Percentiles rank a stretch among this genome's conserved stretches.
Conservation (phyloP, 2,329 filamentous ascomycete genomes). For the Teratosphaeria nubilosa region DNA sequence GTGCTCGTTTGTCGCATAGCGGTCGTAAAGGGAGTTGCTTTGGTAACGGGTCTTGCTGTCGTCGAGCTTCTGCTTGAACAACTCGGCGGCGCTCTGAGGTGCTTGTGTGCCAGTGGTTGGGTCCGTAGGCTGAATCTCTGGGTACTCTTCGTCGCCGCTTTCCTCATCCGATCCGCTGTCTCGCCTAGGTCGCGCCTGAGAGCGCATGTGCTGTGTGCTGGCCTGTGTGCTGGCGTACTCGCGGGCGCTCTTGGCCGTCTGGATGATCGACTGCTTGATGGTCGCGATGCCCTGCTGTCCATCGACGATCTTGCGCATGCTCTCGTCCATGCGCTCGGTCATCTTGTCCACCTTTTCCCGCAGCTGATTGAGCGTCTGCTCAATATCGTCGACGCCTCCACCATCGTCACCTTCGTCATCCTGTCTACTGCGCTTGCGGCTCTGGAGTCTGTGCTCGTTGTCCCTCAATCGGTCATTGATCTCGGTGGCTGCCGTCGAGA, state of each 20-base stretch:
- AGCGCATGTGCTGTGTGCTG: conserved; percentile 23
- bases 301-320: conserved; percentile 50
- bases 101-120: conserved; percentile 26
- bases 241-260: conserved; percentile 30
- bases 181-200: conserved; percentile 20
- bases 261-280: conserved; percentile 34
- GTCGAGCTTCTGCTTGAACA: conserved; percentile 29
- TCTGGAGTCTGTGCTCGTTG: conserved; percentile 22
- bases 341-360: conserved; percentile 38
- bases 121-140: conserved; percentile 31
- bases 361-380: conserved; percentile 31
- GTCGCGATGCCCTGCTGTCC: conserved; percentile 37
- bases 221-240: conserved; percentile 27
- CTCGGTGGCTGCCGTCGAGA: conserved; percentile 42
- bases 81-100: conserved; percentile 24
- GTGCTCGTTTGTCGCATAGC: conserved; percentile 50
- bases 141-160: conserved; percentile 28
- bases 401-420: conserved; percentile 12
- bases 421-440: conserved; percentile 12
- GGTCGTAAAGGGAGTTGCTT: conserved; percentile 24
- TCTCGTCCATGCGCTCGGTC: conserved; percentile 47
- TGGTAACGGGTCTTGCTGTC: conserved; percentile 36
- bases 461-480: conserved; percentile 45
- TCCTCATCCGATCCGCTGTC: conserved; percentile 15
- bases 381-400: conserved; percentile 23